Evolutionary conservation across 2,329 filamentous ascomycete species (phyloP), one percentile per base, ranked within the genome.

Genomic region (Aspergillus versicolor): DNA sequence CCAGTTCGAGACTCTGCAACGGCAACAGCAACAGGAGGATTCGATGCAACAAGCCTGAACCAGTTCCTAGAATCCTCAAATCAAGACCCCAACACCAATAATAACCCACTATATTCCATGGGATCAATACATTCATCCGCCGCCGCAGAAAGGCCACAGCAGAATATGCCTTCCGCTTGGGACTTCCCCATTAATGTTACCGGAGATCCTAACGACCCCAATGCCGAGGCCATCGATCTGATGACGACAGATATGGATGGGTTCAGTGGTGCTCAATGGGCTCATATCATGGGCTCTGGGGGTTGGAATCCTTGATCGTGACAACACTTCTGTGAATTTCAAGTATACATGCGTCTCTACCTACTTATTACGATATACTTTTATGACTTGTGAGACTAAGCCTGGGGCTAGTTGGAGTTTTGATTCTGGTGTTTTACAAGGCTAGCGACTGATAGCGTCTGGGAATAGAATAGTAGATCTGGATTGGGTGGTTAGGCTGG

Each of bases 191-290:
- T 62, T 3, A 27, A 54, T 11, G 49, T 61, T 3, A 41, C 59
- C 2, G 38, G 55, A 3, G 52, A 60, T 4, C 58, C 63, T n/a
- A 57, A 45, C 30, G 40, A 41, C 21, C 52, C 61, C 2, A 59
- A 57, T 17, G 19, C 57, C 13, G 60, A 45, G 15, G 61, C 61
- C 48, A 43, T 61, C 17, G 64, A 67, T 37, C 62, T 67, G 22
- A 59, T 61, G 12, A 46, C 57, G 27, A 44, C 61, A 1, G 63
- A 64, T 15, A 57, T 73, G 47, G 69, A 69, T 30, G 54, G 64
- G 13, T 61, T 73, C 7, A 70, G 58, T 24, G 72, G 73, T 17
- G 66, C 67, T 4, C 72, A 75, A 40, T 77, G 74, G 71, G 67
- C 69, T 3, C 67, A 73, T 24, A 65, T 74, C 2, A 52, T 73